Base-by-base conservation (phyloP, 2,329 filamentous ascomycete species). In the Leptosphaerulina australis region DNA sequence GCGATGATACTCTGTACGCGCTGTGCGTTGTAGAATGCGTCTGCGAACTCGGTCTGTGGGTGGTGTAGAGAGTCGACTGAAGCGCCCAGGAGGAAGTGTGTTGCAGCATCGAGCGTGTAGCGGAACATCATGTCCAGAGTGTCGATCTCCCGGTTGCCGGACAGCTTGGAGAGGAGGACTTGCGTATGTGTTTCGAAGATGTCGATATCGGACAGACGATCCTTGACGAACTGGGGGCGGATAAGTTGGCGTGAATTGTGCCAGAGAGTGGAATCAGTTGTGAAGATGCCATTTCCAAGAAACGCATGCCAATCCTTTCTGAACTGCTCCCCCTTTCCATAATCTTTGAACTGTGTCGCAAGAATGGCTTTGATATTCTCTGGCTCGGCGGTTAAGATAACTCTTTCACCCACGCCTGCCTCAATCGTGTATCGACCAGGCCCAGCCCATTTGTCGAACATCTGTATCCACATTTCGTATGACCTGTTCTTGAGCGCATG, bases 361-460 rank as follows among this genome's bases (percentile, higher is more conserved):
- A 97, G 79, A 17, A 97, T 81, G 5, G 92, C 90, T 72, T 96
- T 96, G 76, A 96, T 88, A 68, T 96, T 96, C 65, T 95, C 90
- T 0, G 88, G 88, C 60, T 96, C 91, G 4, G 83, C 83, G 0
- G 92, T 96, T 65, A 94, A 81, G 51, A 95, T 71, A 17, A 87
- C 71, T n/a, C 88, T 83, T 37, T 81, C 79, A 1, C 83, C 63
- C 5, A 84, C 62, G 1, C 77, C 78, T 9, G 76, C 70, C 72
- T 93, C 88, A 29, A 80, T 74, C 0, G 88, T 92, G 60, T 79
- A 85, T 24, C 73, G 65, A 4, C 70, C 68, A 1, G 68, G 66
- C 4, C 73, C 64, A 6, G 10, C 66, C 49, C 52, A 70, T 12
- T 72, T 70, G 7, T 56, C 37, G 63, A 91, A 82, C 44, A 79